Conservation (phyloP, 1,284 basidiomycete genomes). For the Rhizoctonia solani region DNA sequence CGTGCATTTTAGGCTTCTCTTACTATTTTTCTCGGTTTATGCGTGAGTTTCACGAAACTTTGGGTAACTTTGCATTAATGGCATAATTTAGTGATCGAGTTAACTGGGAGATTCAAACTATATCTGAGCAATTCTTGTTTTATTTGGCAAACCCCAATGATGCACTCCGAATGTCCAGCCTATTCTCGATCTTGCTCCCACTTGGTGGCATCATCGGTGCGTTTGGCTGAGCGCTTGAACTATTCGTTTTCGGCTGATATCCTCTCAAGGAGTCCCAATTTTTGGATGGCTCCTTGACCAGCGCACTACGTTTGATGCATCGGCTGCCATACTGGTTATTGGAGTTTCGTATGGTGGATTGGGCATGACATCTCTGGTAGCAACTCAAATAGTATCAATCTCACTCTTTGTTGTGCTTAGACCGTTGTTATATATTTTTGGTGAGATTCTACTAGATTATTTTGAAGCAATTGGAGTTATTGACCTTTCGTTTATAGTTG, state of each 20-base stretch:
- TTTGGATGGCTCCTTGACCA: conserved; percentile 47
- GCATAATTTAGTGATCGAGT: conserved; percentile 44
- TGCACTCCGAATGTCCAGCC: conserved; percentile 44
- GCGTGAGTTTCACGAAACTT: conserved; percentile 36
- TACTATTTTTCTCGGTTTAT: conserved; percentile 44
- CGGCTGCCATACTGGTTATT: conserved; percentile 43
- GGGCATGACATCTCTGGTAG: conserved; percentile 41
- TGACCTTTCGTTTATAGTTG: too few relatives aligned
- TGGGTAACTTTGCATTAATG: neutral
- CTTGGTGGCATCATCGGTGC: conserved; percentile 46
- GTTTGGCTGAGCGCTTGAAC: conserved; percentile 13
- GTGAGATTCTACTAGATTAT: too few relatives aligned
- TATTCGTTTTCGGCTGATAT: neutral
- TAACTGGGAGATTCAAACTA: conserved; percentile 49
- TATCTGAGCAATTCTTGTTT: conserved; percentile 45
- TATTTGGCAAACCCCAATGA: conserved; percentile 43
- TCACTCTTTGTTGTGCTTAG: conserved; percentile 45
- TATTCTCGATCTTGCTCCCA: conserved; percentile 48
- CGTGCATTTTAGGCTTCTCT: conserved; percentile 38
- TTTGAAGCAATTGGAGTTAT: too few relatives aligned
- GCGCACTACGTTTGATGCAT: conserved; percentile 42
- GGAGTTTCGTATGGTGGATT: conserved; percentile 45
- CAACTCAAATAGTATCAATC: conserved; percentile 45
- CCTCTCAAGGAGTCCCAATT: conserved; percentile 43
- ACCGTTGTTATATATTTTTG: conserved; percentile 48